Evolutionary conservation across 495 filamentous ascomycete species (phyloP).

Genomic region (Tuber melanosporum): DNA sequence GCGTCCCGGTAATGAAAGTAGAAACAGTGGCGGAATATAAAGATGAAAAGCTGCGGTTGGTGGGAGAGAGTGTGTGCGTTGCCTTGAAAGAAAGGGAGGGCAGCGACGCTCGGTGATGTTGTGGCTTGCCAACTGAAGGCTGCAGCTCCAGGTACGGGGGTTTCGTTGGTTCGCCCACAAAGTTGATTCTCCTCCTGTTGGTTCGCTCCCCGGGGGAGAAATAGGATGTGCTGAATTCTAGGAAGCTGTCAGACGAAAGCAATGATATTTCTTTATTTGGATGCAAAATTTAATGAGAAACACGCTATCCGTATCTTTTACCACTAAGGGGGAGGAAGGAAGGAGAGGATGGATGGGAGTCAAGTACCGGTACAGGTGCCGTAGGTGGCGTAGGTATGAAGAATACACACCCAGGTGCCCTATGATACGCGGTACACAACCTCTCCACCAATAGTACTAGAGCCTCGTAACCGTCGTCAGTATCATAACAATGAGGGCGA

Average conservation of each 20-base stretch:
- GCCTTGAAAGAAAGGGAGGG: neutral
- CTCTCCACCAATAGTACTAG: neutral
- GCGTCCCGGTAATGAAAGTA: neutral
- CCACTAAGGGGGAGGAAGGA: neutral
- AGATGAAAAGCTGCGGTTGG: neutral
- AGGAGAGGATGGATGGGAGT: neutral
- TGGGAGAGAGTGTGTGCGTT: neutral
- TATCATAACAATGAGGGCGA: neutral
- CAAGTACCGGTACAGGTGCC: neutral
- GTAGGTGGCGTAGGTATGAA: neutral
- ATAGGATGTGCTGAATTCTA: neutral
- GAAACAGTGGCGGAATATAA: neutral
- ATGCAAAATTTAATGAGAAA: neutral
- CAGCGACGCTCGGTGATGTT: neutral
- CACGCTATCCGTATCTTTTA: neutral
- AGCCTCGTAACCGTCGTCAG: neutral
- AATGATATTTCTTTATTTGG: neutral
- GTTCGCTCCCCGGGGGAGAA: neutral
- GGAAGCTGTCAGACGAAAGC: neutral
- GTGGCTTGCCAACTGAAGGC: neutral
- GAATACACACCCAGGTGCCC: neutral
- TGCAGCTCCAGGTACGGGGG: neutral
- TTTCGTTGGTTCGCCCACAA: slow-evolving; percentile 1
- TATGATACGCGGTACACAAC: neutral
- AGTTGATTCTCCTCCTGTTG: neutral